A percentile compares a stretch with the other conserved stretches of the same genome.
These are phyloP conservation scores for Ceratobasidium sp. DNA, from an alignment of 1,284 basidiomycete genomes.

Conservation along the genomic window DNA sequence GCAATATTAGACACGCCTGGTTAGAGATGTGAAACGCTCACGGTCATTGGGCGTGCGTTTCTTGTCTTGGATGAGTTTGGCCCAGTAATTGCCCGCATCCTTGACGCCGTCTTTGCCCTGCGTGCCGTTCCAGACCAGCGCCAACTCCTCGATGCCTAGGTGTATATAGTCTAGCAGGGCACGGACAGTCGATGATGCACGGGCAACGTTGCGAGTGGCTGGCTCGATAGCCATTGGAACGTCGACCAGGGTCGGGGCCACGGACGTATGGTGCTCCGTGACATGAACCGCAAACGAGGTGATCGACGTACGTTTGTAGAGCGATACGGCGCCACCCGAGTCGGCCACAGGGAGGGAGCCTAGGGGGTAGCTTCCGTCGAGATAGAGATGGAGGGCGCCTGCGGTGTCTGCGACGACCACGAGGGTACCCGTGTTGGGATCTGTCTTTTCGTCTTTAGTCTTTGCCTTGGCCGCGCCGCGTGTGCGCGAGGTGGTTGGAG, in stretches of 20 bases:
- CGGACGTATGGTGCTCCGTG: slow-evolving; percentile 50
- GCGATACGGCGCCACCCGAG: slow-evolving; percentile 47
- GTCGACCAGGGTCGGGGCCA: slow-evolving; percentile 62
- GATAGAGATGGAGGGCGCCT: slow-evolving; percentile 69
- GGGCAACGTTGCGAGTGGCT: slow-evolving; percentile 71
- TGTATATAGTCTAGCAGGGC: slow-evolving; percentile 76
- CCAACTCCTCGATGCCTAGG: slow-evolving; percentile 76
- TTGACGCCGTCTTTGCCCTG: slow-evolving; percentile 69
- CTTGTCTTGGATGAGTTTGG: slow-evolving; percentile 67
- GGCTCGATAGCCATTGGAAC: slow-evolving; percentile 68
- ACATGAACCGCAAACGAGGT: slow-evolving; percentile 38
- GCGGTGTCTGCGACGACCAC: slow-evolving; percentile 66
- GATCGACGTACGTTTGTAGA: slow-evolving; percentile 28
- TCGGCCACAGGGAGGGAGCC: slow-evolving; percentile 64
- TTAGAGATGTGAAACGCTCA: slow-evolving; percentile 55
- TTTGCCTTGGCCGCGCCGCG: slow-evolving; percentile 51
- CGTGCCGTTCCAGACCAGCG: slow-evolving; percentile 71
- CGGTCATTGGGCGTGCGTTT: slow-evolving; percentile 72
- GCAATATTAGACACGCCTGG: slow-evolving; percentile 36
- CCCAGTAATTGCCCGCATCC: slow-evolving; percentile 76
- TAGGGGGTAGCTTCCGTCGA: slow-evolving; percentile 84
- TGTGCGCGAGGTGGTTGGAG: slow-evolving; percentile 32
- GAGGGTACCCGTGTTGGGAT: slow-evolving; percentile 69
- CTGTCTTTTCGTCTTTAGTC: slow-evolving; percentile 60
- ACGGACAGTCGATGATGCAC: slow-evolving; percentile 72